Evolutionary conservation across 139 green algal species (phyloP).

Genomic region (Dunaliella primolecta): DNA sequence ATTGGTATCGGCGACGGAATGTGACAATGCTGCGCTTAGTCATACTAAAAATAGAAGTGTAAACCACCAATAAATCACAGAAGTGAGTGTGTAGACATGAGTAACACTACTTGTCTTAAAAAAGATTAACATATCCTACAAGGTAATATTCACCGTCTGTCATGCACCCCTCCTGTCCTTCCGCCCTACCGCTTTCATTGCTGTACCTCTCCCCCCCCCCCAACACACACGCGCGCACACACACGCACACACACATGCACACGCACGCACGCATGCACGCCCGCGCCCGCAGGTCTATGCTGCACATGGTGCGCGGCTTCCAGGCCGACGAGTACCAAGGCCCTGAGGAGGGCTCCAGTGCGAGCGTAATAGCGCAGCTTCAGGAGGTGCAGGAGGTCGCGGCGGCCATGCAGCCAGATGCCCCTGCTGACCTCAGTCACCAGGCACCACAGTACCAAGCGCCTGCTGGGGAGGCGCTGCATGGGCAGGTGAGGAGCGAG

Average conservation of each 20-base stretch:
- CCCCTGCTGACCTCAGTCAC: neutral
- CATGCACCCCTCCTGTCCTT: no score
- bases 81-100: conserved; percentile 6
- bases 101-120: conserved; percentile 6
- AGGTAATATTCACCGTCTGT: no score
- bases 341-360: neutral
- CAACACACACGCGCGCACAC: neutral
- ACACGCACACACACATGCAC: neutral
- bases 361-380: conserved; percentile 7
- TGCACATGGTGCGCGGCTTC: conserved; percentile 62
- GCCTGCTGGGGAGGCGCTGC: conserved; percentile 18
- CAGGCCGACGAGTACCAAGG: conserved; percentile 42
- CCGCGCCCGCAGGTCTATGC: conserved; percentile 27
- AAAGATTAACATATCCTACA: no score
- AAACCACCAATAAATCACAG: neutral
- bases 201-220: no score
- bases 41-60: no score
- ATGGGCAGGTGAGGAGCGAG: conserved; percentile 10
- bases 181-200: no score
- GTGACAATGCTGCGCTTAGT: no score
- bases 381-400: neutral
- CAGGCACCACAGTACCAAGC: conserved; percentile 16
- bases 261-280: neutral
- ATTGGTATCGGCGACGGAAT: no score
- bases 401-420: conserved; percentile 10